Percentiles rank a stretch among this genome's conserved stretches.
Conservation (phyloP, 2,329 filamentous ascomycete species). For the Pseudogymnoascus sp. region DNA sequence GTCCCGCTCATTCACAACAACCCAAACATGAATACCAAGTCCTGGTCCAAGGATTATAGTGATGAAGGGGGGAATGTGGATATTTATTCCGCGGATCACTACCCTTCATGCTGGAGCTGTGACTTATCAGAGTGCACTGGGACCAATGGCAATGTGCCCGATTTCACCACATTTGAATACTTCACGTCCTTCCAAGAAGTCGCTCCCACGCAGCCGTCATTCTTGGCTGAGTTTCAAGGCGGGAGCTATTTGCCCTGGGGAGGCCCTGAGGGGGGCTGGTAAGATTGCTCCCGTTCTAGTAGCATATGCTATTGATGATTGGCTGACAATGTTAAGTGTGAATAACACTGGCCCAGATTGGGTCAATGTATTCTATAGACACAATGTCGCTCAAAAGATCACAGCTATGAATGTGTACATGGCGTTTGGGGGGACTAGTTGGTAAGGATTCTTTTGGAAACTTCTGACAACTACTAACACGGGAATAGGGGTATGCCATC, state of each 20-base stretch:
- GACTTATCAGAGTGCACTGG: constrained; percentile 51
- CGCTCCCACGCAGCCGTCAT: constrained; percentile 30
- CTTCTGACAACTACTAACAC: not conserved
- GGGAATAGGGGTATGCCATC: not conserved
- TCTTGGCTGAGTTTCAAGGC: constrained; percentile 52
- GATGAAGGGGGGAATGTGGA: constrained; percentile 48
- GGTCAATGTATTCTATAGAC: constrained; percentile 55
- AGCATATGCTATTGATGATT: constrained; percentile 30
- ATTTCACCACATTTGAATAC: constrained; percentile 34
- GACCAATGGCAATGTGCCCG: constrained; percentile 50
- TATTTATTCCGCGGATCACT: constrained; percentile 43
- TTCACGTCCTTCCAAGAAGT: constrained; percentile 26
- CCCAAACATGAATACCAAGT: constrained; percentile 48
- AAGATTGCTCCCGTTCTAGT: not conserved
- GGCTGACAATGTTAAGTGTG: constrained; percentile 7
- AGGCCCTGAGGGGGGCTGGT: constrained; percentile 1
- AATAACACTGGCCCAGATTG: constrained; percentile 48
- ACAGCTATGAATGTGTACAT: constrained; percentile 55
- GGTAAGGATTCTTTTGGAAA: constrained; percentile 27
- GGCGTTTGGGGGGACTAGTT: constrained; percentile 56
- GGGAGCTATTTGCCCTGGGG: constrained; percentile 37
- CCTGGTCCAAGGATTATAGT: constrained; percentile 53
- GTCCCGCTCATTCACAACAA: constrained; percentile 51
- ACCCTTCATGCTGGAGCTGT: constrained; percentile 54
- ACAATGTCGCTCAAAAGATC: constrained; percentile 50